A percentile compares a stretch with the other conserved stretches of the same genome.
Conservation (phyloP, 495 filamentous ascomycete species). For the Patellaria atrata region DNA sequence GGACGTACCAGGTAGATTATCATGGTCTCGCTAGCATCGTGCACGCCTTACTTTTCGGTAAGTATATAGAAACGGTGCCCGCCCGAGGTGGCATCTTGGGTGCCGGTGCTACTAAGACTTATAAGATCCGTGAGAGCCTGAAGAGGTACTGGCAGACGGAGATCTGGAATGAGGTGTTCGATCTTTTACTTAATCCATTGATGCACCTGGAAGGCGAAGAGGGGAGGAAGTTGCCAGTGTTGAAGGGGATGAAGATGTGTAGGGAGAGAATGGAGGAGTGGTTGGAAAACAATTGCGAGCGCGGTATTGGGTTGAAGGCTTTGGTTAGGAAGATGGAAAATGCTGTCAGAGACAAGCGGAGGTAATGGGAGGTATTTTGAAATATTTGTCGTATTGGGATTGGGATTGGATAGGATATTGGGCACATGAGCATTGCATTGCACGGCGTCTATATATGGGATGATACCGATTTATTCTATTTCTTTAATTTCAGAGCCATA, state of each 20-base stretch:
- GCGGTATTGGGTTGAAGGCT: conserved; percentile 50
- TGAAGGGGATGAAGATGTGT: conserved; percentile 46
- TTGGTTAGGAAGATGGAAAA: conserved; percentile 51
- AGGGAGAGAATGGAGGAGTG: conserved; percentile 74
- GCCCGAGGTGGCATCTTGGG: conserved; percentile 27
- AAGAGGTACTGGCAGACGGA: conserved; percentile 95
- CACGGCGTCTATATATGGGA: conserved; percentile 1
- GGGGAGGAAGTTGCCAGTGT: conserved; percentile 45
- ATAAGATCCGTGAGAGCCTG: conserved; percentile 56
- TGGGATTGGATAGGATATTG: too few species aligned
- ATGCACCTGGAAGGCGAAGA: conserved; percentile 46
- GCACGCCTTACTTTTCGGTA: conserved; percentile 78
- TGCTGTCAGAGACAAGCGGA: conserved; percentile 46
- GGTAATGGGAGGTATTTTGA: conserved; percentile 5
- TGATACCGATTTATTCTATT: too few species aligned
- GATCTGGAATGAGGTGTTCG: conserved; percentile 73
- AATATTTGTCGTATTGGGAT: conserved; percentile 1
- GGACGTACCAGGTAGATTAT: conserved; percentile 95
- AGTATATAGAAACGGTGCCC: conserved; percentile 71
- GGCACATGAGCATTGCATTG: conserved; percentile 10
- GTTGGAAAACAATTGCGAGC: conserved; percentile 69
- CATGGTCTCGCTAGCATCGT: conserved; percentile 78
- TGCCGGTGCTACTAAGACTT: conserved; percentile 43
- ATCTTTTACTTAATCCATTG: conserved; percentile 71
- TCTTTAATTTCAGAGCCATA: too few species aligned